Base-by-base conservation (phyloP, 148 eudicot species). In the Silene latifolia region DNA sequence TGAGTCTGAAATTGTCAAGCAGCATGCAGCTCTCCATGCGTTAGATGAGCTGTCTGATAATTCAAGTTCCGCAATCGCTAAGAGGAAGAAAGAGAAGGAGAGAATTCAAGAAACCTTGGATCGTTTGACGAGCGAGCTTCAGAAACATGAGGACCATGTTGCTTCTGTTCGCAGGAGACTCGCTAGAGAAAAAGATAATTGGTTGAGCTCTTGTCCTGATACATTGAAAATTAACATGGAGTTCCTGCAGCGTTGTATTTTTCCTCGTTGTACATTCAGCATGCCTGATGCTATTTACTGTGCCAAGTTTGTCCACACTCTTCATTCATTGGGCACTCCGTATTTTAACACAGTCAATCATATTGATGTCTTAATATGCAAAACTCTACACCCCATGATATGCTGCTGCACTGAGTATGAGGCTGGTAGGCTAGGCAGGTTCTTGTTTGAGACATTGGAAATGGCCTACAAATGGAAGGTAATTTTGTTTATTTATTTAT, bases 381-480 rank as follows among this genome's bases (percentile, higher is more conserved):
- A 96, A 83, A 96, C 99, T 7, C 84, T 96, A 66, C 99, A 96
- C 84, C 99, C 99, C 10, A 96, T 96, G 99, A 92, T 96, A 77
- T 92, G 97, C 82, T 90, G 98, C 82, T 92, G 98, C 83, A 95
- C 99, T 8, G 99, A 96, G 84, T 96, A 92, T 85, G 99, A 96
- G 83, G 99, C 84, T 32, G 98, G 98, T 69, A 86, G 99, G 75
- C 97, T 96, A 18, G 99, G 97, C 73, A 89, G 90, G 79, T 96
- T 96, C 78, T 74, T 96, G 73, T 89, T 78, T 79, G 99, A 96
- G 87, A 96, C 99, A 7, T 82, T 96, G 62, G 92, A 89, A 84
- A 90, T 85, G 79, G 98, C 98, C 20, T 96, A 90, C 81, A 69
- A 83, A 75, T 96, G 98, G 99, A 96, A 92, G 98, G 97, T 95